Evolutionary conservation across 2,329 filamentous ascomycete genomes (phyloP), one percentile per base, ranked within the genome.

Genomic region (Biscogniauxia marginata): DNA sequence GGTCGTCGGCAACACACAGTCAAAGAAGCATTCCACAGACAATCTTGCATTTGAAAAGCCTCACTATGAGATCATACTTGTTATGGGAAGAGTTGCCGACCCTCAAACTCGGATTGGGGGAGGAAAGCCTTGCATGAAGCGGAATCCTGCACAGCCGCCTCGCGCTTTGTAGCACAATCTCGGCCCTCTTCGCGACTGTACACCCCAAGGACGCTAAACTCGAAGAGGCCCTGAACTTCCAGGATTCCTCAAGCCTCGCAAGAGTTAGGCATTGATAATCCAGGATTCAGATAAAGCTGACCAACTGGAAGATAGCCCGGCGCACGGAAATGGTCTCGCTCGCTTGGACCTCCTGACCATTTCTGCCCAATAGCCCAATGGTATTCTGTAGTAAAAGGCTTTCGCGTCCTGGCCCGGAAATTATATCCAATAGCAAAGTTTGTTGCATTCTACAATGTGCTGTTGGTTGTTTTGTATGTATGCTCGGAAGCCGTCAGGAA

Each of bases 271-370:
- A 66, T 63, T 63, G 65, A 67, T 67, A 61, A 65, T 62, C 66
- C 64, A 67, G 69, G 68, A 67, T 69, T 62, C 58, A 64, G 60
- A 60, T 68, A 69, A 56, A 63, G 60, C 71, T 72, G 72, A 68
- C 76, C 76, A 79, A 76, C 75, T 74, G 75, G 75, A 78, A 74
- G 67, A 59, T 64, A 73, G 70, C 68, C 75, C 70, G 74, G 67
- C 58, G 62, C 60, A 66, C 69, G 64, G 69, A 70, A 70, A 63
- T 64, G 65, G 66, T 63, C 58, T 64, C 55, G 64, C 63, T 74
- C 71, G 73, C 74, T 75, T 74, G 72, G 71, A 70, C 74, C 70
- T 67, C 70, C 62, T 69, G 59, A 65, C 65, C 62, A 67, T 73
- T 75, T 73, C 70, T 74, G 74, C 70, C 77, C 76, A 75, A 75